A percentile compares a stretch with the other conserved stretches of the same genome.
phyloP scores from a whole-genome alignment of 257 asterid genomes.

The Oldenlandia corymbosa region DNA sequence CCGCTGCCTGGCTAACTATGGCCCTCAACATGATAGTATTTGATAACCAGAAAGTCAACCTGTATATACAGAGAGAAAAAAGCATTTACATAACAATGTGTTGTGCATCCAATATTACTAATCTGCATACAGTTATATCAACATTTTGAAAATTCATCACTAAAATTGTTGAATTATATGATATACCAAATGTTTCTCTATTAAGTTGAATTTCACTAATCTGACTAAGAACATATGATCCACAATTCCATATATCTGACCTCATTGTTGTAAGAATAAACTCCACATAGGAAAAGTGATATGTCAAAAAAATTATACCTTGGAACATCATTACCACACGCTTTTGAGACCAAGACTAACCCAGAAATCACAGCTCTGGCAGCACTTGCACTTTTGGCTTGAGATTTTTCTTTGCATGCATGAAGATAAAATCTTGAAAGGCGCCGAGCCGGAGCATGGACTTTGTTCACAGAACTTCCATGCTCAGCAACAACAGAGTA shows the following conservation, averaged over 20 bases:
- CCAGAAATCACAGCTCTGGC: slow-evolving; percentile 85
- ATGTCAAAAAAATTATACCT: slow-evolving; percentile 36
- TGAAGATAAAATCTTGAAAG: slow-evolving; percentile 68
- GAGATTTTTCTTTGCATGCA: slow-evolving; percentile 51
- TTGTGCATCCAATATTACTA: background rate
- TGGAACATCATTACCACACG: slow-evolving; percentile 91
- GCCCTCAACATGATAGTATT: slow-evolving; percentile 87
- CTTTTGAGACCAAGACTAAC: slow-evolving; percentile 73
- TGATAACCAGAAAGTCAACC: slow-evolving; percentile 93
- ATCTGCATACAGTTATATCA: background rate
- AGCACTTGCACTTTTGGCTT: slow-evolving; percentile 65
- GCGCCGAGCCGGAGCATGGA: slow-evolving; percentile 88
- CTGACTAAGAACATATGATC: no score
- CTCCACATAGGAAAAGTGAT: background rate
- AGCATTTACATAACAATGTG: background rate
- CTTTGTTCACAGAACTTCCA: slow-evolving; percentile 63
- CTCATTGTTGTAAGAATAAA: no score
- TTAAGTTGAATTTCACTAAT: no score
- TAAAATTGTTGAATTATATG: background rate
- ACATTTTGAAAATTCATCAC: background rate
- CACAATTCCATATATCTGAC: no score
- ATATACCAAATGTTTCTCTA: background rate
- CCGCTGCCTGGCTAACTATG: slow-evolving; percentile 60
- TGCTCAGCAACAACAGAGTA: slow-evolving; percentile 82
- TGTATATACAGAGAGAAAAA: slow-evolving; percentile 21